These are phyloP conservation scores for Casuarina cunninghamiana DNA, from an alignment of 306 rosid genomes.

Conservation along the genomic window DNA sequence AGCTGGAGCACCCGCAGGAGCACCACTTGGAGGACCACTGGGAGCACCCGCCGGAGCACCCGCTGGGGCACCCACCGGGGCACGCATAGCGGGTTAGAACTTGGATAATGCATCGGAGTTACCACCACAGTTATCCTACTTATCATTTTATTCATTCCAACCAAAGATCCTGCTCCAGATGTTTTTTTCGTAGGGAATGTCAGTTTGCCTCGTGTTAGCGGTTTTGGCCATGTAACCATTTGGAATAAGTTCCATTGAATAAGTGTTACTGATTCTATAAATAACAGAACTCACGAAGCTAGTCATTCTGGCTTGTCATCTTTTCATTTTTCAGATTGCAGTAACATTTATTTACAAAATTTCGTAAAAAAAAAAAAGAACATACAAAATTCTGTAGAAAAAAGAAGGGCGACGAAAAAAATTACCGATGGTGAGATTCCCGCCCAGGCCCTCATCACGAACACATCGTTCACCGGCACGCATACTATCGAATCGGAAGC, in stretches of 20 bases:
- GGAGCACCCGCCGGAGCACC: constrained; percentile 13
- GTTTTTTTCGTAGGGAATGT: neutral
- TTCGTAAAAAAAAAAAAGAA: no score
- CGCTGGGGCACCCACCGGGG: neutral
- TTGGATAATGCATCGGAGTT: neutral
- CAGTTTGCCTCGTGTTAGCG: no score
- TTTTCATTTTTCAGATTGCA: no score
- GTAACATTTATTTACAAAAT: no score
- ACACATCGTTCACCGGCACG: constrained; percentile 24
- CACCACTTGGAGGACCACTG: neutral
- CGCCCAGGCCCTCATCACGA: constrained; percentile 32
- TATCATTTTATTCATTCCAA: neutral
- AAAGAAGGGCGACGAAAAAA: no score
- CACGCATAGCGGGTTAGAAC: neutral
- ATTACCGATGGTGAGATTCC: constrained; percentile 16
- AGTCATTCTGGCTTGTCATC: no score
- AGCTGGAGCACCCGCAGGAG: neutral
- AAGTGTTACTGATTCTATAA: neutral
- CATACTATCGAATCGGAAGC: constrained; percentile 24
- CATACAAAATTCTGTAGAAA: no score
- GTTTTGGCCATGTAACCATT: neutral
- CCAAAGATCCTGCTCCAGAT: neutral
- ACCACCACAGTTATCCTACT: neutral
- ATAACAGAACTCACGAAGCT: no score
- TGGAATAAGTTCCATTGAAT: neutral